A percentile compares a stretch with the other conserved stretches of the same genome.
Conservation (phyloP, 2,329 filamentous ascomycete genomes). For the Eutypa lata region DNA sequence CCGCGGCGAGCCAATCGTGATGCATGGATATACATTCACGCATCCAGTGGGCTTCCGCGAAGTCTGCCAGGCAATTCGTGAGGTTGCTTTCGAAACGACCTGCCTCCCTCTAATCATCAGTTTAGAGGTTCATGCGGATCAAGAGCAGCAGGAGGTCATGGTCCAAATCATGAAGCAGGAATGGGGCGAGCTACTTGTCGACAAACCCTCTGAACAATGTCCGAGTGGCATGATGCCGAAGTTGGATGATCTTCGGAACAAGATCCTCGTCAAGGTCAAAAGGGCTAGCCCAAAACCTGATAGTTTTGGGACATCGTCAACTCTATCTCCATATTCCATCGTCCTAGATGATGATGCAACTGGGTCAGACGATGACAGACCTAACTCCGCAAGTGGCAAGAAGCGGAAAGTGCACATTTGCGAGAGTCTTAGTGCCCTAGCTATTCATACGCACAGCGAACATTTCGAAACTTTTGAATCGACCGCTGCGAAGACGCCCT, state of each 20-base stretch:
- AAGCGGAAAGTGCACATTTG: conserved; percentile 61
- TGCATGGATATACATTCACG: conserved; percentile 81
- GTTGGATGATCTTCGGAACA: conserved; percentile 68
- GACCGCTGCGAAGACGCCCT: conserved; percentile 55
- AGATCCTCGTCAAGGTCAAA: conserved; percentile 84
- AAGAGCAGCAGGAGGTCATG: conserved; percentile 85
- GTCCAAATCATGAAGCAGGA: conserved; percentile 89
- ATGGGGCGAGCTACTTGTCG: conserved; percentile 74
- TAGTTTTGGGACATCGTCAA: conserved; percentile 29
- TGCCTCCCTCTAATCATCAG: conserved; percentile 86
- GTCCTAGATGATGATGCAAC: conserved; percentile 36
- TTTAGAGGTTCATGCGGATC: conserved; percentile 82
- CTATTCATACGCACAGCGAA: conserved; percentile 83
- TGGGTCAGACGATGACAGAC: conserved; percentile 42
- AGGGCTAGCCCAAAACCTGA: conserved; percentile 36
- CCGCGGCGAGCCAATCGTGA: conserved; percentile 70
- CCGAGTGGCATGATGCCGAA: conserved; percentile 59
- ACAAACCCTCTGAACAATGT: conserved; percentile 48
- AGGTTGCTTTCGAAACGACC: conserved; percentile 73
- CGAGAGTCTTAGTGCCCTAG: conserved; percentile 67
- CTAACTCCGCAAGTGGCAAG: conserved; percentile 30
- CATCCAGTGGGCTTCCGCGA: conserved; percentile 82
- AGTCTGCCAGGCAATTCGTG: conserved; percentile 76
- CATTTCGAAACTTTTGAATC: conserved; percentile 72
- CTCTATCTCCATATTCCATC: conserved; percentile 23